Conservation (phyloP, 495 filamentous ascomycete genomes). For the Annulohypoxylon nitens region DNA sequence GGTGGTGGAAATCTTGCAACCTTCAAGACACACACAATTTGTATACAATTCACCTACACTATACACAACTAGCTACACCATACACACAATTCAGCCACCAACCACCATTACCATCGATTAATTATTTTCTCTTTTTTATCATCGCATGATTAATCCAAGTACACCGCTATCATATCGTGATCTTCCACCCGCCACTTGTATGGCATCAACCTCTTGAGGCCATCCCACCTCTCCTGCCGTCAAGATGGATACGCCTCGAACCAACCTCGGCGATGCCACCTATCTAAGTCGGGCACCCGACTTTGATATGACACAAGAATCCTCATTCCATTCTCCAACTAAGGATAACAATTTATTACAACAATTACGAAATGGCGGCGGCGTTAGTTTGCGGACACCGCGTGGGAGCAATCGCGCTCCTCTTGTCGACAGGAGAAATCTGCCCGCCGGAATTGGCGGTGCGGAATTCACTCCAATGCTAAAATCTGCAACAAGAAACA, state of each 20-base stretch:
- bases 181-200: constrained; percentile 30
- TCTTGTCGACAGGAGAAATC: constrained; percentile 75
- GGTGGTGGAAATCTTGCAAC: constrained; percentile 10
- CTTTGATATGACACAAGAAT: constrained; percentile 82
- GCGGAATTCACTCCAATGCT: constrained; percentile 94
- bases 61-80: not conserved
- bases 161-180: constrained; percentile 28
- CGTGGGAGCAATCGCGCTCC: constrained; percentile 68
- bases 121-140: constrained; percentile 21
- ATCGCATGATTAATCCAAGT: constrained; percentile 36
- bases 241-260: constrained; percentile 79
- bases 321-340: constrained; percentile 86
- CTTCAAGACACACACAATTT: not conserved
- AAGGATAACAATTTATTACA: constrained; percentile 81
- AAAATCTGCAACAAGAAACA: constrained; percentile 88
- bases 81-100: constrained; percentile 9
- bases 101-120: constrained; percentile 20
- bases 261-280: constrained; percentile 82
- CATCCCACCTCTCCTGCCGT: constrained; percentile 31
- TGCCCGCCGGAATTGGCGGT: constrained; percentile 69
- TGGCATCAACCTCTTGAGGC: constrained; percentile 29
- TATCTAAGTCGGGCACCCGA: constrained; percentile 77
- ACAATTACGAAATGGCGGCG: constrained; percentile 72
- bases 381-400: constrained; percentile 75
- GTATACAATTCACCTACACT: not conserved